These are phyloP conservation scores for Chenopodium berlandieri DNA, from an alignment of 148 eudicot genomes.

Conservation along the genomic window DNA sequence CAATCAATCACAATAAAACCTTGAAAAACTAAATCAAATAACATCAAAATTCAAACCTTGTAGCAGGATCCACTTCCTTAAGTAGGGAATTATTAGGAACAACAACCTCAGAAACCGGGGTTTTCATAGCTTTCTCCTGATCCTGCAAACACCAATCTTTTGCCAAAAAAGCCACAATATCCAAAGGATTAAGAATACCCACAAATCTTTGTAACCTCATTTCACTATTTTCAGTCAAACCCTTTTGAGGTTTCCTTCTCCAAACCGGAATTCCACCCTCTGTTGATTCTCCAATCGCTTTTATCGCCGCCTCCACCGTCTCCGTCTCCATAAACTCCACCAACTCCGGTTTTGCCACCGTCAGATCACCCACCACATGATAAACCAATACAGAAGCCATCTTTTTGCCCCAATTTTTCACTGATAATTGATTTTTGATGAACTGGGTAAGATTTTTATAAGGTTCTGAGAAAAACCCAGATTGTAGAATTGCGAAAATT, in stretches of 20 bases:
- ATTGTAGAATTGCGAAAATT: not conserved
- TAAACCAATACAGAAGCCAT: slow-evolving; percentile 92
- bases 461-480: slow-evolving; percentile 13
- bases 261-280: slow-evolving; percentile 91
- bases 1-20: slow-evolving; percentile 1
- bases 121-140: slow-evolving; percentile 80
- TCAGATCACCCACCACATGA: slow-evolving; percentile 96
- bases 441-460: slow-evolving; percentile 15
- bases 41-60: slow-evolving; percentile 51
- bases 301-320: slow-evolving; percentile 79
- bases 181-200: slow-evolving; percentile 83
- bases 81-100: slow-evolving; percentile 61
- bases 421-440: not conserved
- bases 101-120: slow-evolving; percentile 80
- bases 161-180: slow-evolving; percentile 81
- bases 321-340: slow-evolving; percentile 73
- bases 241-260: slow-evolving; percentile 53
- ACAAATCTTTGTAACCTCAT: slow-evolving; percentile 70
- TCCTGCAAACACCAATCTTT: slow-evolving; percentile 70
- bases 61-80: slow-evolving; percentile 90
- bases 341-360: slow-evolving; percentile 90
- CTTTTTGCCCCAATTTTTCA: not conserved
- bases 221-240: slow-evolving; percentile 58
- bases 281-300: slow-evolving; percentile 74
- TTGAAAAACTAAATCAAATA: not conserved